These are phyloP conservation scores for Pyrus bretschneideri DNA, from an alignment of 306 rosid genomes.

Conservation along the genomic window DNA sequence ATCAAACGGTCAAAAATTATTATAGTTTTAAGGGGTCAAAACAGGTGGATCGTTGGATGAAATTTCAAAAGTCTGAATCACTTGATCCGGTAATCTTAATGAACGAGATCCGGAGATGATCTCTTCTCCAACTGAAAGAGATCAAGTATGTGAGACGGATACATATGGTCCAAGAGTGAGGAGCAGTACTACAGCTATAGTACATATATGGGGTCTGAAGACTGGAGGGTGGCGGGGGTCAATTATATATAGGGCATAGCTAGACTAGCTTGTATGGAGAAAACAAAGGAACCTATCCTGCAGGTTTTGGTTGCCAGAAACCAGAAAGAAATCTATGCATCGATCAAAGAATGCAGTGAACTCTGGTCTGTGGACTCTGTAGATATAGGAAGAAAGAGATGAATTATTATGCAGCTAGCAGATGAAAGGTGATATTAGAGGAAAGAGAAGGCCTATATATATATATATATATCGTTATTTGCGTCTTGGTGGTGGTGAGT, in stretches of 20 bases:
- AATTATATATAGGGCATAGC: constrained; percentile 2
- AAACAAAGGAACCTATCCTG: constrained; percentile 31
- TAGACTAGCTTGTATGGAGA: constrained; percentile 12
- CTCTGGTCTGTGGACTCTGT: constrained; percentile 12
- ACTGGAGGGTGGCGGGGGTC: not conserved
- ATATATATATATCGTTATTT: too few relatives aligned
- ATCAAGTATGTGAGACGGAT: not conserved
- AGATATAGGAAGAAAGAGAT: constrained; percentile 18
- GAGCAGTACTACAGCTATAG: too few relatives aligned
- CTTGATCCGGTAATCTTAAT: fast-evolving
- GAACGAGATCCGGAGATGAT: too few relatives aligned
- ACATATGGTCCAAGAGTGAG: constrained; percentile 25
- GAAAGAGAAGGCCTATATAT: not conserved
- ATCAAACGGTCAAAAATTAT: too few relatives aligned
- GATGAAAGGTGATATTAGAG: not conserved
- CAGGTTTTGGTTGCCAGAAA: constrained; percentile 17
- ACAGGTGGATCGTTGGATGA: too few relatives aligned
- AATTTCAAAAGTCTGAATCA: fast-evolving
- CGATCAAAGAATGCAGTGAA: not conserved
- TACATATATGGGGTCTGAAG: not conserved
- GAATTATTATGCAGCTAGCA: not conserved
- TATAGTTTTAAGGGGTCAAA: too few relatives aligned
- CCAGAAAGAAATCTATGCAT: constrained; percentile 33
- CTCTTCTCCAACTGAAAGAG: not conserved
- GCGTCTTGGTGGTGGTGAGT: not conserved